Evolutionary conservation across 345 rosid genomes (phyloP).

Genomic region (Carallia brachiata): DNA sequence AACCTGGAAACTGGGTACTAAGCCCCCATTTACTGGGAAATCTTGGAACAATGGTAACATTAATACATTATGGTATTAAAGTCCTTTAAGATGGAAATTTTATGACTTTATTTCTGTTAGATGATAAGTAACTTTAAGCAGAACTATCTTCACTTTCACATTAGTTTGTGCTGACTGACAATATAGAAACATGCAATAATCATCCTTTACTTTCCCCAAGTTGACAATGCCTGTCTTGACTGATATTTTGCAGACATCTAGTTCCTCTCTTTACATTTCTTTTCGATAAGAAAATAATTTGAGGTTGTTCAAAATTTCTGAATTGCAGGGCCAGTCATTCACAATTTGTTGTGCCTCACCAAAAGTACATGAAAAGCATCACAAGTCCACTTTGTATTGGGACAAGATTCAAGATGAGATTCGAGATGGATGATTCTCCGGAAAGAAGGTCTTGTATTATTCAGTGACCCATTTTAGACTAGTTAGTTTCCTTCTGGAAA

Average conservation of each 20-base stretch:
- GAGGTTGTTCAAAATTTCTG: slow-evolving; percentile 13
- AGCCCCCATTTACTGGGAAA: too few relatives aligned
- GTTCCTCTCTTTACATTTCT: slow-evolving; percentile 4
- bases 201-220: too few relatives aligned
- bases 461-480: background rate
- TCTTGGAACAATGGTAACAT: too few relatives aligned
- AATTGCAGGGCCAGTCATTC: slow-evolving; percentile 75
- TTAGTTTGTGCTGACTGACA: too few relatives aligned
- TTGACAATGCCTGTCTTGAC: background rate
- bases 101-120: too few relatives aligned
- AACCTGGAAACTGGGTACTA: too few relatives aligned
- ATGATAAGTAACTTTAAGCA: too few relatives aligned
- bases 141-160: too few relatives aligned
- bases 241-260: background rate
- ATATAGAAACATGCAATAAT: too few relatives aligned
- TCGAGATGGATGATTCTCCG: slow-evolving; percentile 78
- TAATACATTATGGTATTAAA: too few relatives aligned
- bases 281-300: slow-evolving; percentile 1
- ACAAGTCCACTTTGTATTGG: slow-evolving; percentile 53
- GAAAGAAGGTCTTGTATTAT: slow-evolving; percentile 60
- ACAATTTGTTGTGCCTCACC: slow-evolving; percentile 73
- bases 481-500: background rate
- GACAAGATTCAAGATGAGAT: slow-evolving; percentile 76
- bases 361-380: slow-evolving; percentile 69
- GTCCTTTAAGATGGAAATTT: too few relatives aligned